Percentiles rank a stretch among this genome's conserved stretches.
Evolutionary conservation across 768 basidiomycete species (phyloP).

Genomic region (Russula dissimulans): DNA sequence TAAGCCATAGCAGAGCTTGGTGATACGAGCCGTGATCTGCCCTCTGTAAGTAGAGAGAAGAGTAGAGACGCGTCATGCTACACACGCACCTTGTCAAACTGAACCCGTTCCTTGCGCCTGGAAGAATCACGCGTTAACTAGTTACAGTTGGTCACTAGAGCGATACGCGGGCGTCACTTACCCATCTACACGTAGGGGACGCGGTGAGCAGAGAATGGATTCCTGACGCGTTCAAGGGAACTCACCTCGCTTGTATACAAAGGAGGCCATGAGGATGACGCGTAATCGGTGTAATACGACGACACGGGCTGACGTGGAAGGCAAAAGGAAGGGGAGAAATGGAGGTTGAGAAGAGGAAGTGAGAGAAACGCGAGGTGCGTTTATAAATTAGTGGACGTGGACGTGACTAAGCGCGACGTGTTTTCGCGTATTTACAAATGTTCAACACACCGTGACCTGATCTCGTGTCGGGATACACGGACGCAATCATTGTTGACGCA

Average conservation of each 20-base stretch:
- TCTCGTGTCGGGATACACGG: too few species aligned
- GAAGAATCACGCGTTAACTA: constrained; percentile 16
- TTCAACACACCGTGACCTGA: background rate
- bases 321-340: background rate
- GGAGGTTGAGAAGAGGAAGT: background rate
- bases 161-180: constrained; percentile 30
- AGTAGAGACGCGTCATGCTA: background rate
- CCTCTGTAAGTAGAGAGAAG: background rate
- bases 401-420: constrained; percentile 15
- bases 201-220: constrained; percentile 6
- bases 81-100: constrained; percentile 76
- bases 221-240: background rate
- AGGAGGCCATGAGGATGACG: constrained; percentile 27
- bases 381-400: background rate
- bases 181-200: constrained; percentile 35
- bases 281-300: background rate
- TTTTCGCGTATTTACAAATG: constrained; percentile 7
- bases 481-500: too few species aligned
- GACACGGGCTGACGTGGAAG: background rate
- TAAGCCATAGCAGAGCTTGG: constrained; percentile 92
- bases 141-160: background rate
- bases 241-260: constrained; percentile 52
- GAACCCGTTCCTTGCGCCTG: constrained; percentile 84
- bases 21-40: constrained; percentile 79
- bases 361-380: background rate